Conservation (phyloP, 805 yeast genomes). For the Sugiyamaella mastotermitis region DNA sequence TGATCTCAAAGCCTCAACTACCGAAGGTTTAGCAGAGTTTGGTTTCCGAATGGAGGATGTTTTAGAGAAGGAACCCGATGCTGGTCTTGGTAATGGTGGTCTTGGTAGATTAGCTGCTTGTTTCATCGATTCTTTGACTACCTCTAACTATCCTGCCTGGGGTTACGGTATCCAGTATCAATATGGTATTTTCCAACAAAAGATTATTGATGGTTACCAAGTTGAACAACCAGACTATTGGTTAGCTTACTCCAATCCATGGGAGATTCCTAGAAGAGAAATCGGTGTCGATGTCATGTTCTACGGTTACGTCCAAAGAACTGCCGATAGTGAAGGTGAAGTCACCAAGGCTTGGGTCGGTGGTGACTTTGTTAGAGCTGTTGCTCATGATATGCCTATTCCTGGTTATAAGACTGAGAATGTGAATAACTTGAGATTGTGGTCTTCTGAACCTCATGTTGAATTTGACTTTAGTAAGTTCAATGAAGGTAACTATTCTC, state of each 20-base stretch:
- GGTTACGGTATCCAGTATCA: conserved; percentile 92
- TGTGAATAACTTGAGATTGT: conserved; percentile 82
- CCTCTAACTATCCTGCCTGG: conserved; percentile 90
- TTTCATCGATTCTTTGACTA: conserved; percentile 80
- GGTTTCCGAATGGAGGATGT: conserved; percentile 88
- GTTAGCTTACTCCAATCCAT: conserved; percentile 83
- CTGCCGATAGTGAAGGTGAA: conserved; percentile 45
- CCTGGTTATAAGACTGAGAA: conserved; percentile 77
- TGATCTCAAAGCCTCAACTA: conserved; percentile 55
- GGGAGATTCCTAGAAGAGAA: conserved; percentile 87
- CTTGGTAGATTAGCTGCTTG: conserved; percentile 93
- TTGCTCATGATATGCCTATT: conserved; percentile 86
- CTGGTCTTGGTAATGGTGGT: conserved; percentile 94
- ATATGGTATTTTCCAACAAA: conserved; percentile 89
- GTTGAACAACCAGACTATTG: conserved; percentile 94
- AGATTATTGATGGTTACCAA: conserved; percentile 85
- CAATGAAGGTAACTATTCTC: conserved; percentile 84
- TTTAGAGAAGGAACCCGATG: conserved; percentile 83
- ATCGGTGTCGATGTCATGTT: conserved; percentile 87
- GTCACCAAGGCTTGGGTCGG: conserved; percentile 71
- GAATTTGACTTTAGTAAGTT: conserved; percentile 90
- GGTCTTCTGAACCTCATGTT: conserved; percentile 85
- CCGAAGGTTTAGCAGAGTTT: conserved; percentile 54
- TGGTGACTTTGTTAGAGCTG: conserved; percentile 84
- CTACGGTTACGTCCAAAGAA: conserved; percentile 69